phyloP scores from a whole-genome alignment of 176 grass and related monocot species.

The Chloris gayana region DNA sequence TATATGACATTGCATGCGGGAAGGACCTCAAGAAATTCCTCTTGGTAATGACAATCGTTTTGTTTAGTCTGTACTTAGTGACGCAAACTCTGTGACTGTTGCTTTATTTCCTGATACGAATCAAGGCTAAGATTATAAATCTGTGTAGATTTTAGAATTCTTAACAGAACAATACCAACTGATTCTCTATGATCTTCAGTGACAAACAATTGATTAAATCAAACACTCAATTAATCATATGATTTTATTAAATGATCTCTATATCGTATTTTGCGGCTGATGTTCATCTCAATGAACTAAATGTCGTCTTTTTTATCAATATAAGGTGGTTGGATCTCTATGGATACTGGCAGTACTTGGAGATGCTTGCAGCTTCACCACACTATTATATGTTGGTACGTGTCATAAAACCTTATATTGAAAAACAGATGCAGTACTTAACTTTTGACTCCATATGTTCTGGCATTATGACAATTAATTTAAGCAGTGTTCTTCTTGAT shows the following conservation, averaged over 20 bases:
- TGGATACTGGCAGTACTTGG: slow-evolving; percentile 76
- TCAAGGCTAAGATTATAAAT: not conserved
- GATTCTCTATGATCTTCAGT: not conserved
- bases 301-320: not conserved
- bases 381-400: slow-evolving; percentile 76
- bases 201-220: not conserved
- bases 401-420: not conserved
- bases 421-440: not conserved
- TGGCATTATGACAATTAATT: not conserved
- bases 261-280: not conserved
- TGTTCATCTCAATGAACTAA: not conserved
- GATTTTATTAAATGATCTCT: not conserved
- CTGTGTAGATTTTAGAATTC: not conserved
- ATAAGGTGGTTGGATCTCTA: slow-evolving; percentile 69
- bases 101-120: not conserved
- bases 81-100: not conserved
- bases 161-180: not conserved
- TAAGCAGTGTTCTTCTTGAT: slow-evolving; percentile 3
- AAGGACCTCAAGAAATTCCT: slow-evolving; percentile 86
- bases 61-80: not conserved
- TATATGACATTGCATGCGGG: slow-evolving; percentile 74
- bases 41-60: slow-evolving; percentile 45
- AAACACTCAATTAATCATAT: not conserved
- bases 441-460: not conserved
- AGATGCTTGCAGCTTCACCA: slow-evolving; percentile 72